Evolutionary conservation across 2,329 filamentous ascomycete genomes (phyloP).

Genomic region (Colletotrichum liaoningense): DNA sequence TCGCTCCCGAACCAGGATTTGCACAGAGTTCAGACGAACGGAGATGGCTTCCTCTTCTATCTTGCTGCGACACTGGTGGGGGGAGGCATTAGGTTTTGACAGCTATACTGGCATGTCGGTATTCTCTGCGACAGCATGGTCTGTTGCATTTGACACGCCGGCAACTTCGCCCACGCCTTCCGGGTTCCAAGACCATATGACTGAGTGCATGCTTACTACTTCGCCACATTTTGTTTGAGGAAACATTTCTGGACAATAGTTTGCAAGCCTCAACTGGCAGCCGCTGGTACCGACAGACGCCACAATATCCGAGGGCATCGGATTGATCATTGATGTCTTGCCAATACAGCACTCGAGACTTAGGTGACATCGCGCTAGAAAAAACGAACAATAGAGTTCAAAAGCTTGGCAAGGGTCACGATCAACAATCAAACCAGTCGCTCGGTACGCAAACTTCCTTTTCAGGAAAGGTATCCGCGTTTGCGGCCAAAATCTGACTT

Average conservation of each 20-base stretch:
- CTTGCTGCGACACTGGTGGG: neutral
- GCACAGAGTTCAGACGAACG: neutral
- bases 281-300: too few species aligned
- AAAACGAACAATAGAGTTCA: neutral
- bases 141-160: neutral
- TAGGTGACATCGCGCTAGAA: neutral
- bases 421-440: neutral
- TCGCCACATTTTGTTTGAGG: neutral
- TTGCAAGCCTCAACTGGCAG: neutral
- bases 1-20: neutral
- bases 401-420: neutral
- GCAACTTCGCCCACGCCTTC: neutral
- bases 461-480: neutral
- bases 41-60: constrained; percentile 7
- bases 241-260: neutral
- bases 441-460: neutral
- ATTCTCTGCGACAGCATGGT: neutral
- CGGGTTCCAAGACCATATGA: neutral
- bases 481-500: neutral
- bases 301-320: neutral
- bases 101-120: neutral
- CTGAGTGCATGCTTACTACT: too few species aligned
- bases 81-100: constrained; percentile 1
- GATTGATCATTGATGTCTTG: neutral
- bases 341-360: neutral